Conservation (phyloP, 495 filamentous ascomycete species). For the Hyaloscypha hepaticicola region DNA sequence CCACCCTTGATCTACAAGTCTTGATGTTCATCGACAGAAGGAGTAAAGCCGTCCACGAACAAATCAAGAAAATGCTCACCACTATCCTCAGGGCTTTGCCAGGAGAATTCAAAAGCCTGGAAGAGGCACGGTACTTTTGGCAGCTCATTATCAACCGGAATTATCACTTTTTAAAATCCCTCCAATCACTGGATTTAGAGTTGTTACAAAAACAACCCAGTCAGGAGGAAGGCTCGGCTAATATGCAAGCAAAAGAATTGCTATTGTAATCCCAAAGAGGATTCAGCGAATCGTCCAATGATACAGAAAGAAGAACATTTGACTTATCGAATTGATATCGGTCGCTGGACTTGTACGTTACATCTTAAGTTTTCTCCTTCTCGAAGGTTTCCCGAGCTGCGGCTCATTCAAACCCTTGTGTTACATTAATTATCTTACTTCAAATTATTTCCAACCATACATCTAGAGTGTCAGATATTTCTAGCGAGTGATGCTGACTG, state of each 20-base stretch:
- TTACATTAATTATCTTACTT: too few relatives aligned
- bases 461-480: background rate
- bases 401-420: background rate
- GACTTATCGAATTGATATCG: slow-evolving; percentile 7
- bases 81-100: slow-evolving; percentile 15
- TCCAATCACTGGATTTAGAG: slow-evolving; percentile 1
- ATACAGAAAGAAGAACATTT: background rate
- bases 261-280: background rate
- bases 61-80: background rate
- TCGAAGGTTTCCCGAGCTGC: background rate
- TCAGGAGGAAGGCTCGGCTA: background rate
- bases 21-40: slow-evolving; percentile 22
- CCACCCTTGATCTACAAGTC: slow-evolving; percentile 20
- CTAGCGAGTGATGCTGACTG: background rate
- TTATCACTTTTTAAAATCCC: slow-evolving; percentile 22
- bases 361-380: background rate
- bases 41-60: slow-evolving; percentile 4
- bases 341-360: slow-evolving; percentile 2
- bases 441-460: background rate
- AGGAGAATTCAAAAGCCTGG: background rate
- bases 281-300: background rate
- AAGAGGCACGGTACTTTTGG: slow-evolving; percentile 13
- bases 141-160: slow-evolving; percentile 22
- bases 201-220: background rate
- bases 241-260: background rate